Conservation (phyloP, 345 rosid species). For the Pugionium dolabratum region DNA sequence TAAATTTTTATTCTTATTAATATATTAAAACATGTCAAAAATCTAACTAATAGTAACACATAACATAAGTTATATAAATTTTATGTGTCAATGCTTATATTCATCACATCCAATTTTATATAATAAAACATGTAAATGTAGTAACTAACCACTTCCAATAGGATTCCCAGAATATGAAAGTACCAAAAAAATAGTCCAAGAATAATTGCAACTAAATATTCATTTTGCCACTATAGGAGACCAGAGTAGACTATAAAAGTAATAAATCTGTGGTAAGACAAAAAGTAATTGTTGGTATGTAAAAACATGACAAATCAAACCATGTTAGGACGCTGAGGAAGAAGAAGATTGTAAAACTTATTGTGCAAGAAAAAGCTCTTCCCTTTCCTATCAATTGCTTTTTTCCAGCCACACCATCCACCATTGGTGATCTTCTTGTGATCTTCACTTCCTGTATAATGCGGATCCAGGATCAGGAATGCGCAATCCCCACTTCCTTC, state of each 20-base stretch:
- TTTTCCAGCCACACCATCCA: constrained; percentile 98
- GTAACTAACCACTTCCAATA: no score
- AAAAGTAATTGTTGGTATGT: constrained; percentile 8
- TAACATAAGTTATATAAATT: no score
- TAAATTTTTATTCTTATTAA: no score
- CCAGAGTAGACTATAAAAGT: neutral
- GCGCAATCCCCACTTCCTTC: constrained; percentile 83
- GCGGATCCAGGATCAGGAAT: constrained; percentile 90
- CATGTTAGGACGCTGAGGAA: constrained; percentile 88
- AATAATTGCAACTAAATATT: neutral
- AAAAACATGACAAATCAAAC: constrained; percentile 35
- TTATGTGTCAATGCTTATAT: no score
- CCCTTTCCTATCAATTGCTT: constrained; percentile 83
- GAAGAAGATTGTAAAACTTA: constrained; percentile 86
- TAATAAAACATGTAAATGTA: no score
- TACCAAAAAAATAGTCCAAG: no score
- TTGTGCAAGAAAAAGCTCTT: constrained; percentile 81
- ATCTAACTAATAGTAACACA: no score
- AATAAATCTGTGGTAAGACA: constrained; percentile 3
- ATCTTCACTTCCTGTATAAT: constrained; percentile 80
- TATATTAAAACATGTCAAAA: no score
- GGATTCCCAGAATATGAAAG: no score
- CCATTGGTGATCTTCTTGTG: constrained; percentile 82
- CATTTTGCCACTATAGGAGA: constrained; percentile 7
- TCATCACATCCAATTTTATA: no score